A percentile compares a stretch with the other conserved stretches of the same genome.
phyloP scores from a whole-genome alignment of 1,139 yeast genomes.

The Pichia kudriavzevii region DNA sequence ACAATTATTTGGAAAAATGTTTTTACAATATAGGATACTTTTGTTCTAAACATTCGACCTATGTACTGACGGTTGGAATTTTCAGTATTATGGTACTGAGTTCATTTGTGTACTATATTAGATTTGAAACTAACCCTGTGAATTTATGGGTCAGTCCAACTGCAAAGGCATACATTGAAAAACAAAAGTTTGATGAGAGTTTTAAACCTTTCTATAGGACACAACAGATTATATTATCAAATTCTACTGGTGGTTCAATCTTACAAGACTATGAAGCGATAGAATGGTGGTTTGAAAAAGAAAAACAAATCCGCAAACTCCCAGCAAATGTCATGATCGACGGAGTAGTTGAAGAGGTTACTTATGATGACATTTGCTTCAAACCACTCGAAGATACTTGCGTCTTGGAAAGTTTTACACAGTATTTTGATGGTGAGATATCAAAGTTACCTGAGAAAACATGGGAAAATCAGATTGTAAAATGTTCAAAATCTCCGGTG shows the following conservation, averaged over 20 bases:
- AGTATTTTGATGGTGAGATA: slow-evolving; percentile 70
- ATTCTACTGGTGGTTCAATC: slow-evolving; percentile 51
- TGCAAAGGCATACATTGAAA: slow-evolving; percentile 66
- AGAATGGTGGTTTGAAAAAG: slow-evolving; percentile 85
- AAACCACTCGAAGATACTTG: slow-evolving; percentile 77
- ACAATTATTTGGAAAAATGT: slow-evolving; percentile 35
- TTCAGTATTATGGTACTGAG: slow-evolving; percentile 41
- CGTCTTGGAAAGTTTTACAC: slow-evolving; percentile 85
- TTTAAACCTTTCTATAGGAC: slow-evolving; percentile 92
- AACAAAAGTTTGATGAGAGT: slow-evolving; percentile 61
- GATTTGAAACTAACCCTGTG: slow-evolving; percentile 72
- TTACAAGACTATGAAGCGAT: slow-evolving; percentile 55
- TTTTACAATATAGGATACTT: slow-evolving; percentile 45
- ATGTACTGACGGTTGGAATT: slow-evolving; percentile 42
- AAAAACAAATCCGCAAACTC: slow-evolving; percentile 41
- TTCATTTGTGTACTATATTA: slow-evolving; percentile 44
- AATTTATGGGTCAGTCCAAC: slow-evolving; percentile 83
- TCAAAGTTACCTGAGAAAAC: slow-evolving; percentile 36
- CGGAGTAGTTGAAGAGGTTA: slow-evolving; percentile 24
- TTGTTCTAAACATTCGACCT: slow-evolving; percentile 54
- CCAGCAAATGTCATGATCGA: slow-evolving; percentile 7
- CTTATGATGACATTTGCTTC: slow-evolving; percentile 67
- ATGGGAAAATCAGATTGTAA: slow-evolving; percentile 49
- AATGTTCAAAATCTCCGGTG: slow-evolving; percentile 76
- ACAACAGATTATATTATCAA: slow-evolving; percentile 74